These are phyloP conservation scores for Phytophthora hibernalis DNA, from an alignment of 352 stramenopile genomes.

Conservation along the genomic window DNA sequence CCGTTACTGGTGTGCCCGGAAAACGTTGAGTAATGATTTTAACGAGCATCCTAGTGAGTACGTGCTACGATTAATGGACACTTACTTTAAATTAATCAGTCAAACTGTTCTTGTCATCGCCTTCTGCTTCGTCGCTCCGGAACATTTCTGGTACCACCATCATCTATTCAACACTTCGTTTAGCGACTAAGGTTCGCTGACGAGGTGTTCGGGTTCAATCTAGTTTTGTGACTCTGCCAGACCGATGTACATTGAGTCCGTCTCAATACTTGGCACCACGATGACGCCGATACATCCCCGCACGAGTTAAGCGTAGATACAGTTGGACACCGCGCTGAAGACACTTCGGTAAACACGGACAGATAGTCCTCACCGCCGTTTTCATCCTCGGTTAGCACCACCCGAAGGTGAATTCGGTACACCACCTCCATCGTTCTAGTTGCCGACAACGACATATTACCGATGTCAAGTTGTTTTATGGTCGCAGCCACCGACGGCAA, in stretches of 20 bases:
- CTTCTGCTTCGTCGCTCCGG: no score
- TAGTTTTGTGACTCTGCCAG: neutral
- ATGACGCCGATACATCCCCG: neutral
- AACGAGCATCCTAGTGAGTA: no score
- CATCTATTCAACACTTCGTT: no score
- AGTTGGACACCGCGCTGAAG: neutral
- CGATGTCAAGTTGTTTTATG: neutral
- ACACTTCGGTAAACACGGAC: neutral
- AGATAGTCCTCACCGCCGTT: neutral
- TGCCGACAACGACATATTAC: neutral
- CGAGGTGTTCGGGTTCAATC: no score
- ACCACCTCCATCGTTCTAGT: neutral
- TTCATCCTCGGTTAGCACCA: neutral
- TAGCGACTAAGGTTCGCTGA: no score
- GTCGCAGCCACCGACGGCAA: neutral
- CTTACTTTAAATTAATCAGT: no score
- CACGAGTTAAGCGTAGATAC: neutral
- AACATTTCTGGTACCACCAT: no score
- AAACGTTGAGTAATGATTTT: no score
- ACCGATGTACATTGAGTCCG: neutral
- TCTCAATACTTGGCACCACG: neutral
- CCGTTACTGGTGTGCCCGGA: no score
- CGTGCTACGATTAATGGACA: no score
- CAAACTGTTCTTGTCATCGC: no score
- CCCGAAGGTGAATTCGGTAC: neutral